Evolutionary conservation across 108 stramenopile species (phyloP).

Genomic region (Mediolabrus comicus): DNA sequence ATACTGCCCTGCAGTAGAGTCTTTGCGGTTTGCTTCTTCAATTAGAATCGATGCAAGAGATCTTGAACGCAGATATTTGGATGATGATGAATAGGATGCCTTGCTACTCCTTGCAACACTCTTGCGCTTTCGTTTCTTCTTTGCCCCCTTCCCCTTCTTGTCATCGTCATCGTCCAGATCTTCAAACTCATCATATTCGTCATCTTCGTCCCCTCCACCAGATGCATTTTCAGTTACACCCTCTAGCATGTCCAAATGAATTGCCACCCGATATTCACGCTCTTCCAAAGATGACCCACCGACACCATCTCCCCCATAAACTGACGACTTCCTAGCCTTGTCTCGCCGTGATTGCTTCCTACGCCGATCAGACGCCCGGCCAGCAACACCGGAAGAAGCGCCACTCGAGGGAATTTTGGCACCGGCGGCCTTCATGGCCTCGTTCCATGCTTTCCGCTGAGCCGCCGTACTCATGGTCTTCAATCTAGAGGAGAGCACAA

Average conservation of each 20-base stretch:
- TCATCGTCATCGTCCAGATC: conserved; percentile 53
- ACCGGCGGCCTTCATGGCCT: conserved; percentile 81
- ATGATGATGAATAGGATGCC: conserved; percentile 23
- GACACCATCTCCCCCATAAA: conserved; percentile 9
- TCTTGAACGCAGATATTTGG: conserved; percentile 78
- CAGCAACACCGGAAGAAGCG: conserved; percentile 12
- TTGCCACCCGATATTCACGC: conserved; percentile 53
- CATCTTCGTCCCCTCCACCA: conserved; percentile 62
- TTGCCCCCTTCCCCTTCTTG: conserved; percentile 10
- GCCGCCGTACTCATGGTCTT: conserved; percentile 45
- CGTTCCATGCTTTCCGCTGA: conserved; percentile 90
- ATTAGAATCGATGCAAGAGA: conserved; percentile 75
- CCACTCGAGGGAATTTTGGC: conserved; percentile 53
- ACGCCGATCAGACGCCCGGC: conserved; percentile 61
- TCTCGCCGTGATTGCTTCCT: conserved; percentile 70
- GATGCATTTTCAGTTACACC: conserved; percentile 49
- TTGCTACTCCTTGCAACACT: conserved; percentile 12
- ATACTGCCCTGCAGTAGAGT: conserved; percentile 67
- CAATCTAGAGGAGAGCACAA: no score
- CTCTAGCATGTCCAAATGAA: conserved; percentile 84
- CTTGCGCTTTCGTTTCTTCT: conserved; percentile 22
- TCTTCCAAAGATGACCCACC: conserved; percentile 22
- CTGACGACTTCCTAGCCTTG: conserved; percentile 68
- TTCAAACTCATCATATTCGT: conserved; percentile 79
- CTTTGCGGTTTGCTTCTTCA: conserved; percentile 71